A percentile compares a stretch with the other conserved stretches of the same genome.
These are phyloP conservation scores for Zea mays DNA, from an alignment of 176 grass and related monocot species.

Conservation along the genomic window DNA sequence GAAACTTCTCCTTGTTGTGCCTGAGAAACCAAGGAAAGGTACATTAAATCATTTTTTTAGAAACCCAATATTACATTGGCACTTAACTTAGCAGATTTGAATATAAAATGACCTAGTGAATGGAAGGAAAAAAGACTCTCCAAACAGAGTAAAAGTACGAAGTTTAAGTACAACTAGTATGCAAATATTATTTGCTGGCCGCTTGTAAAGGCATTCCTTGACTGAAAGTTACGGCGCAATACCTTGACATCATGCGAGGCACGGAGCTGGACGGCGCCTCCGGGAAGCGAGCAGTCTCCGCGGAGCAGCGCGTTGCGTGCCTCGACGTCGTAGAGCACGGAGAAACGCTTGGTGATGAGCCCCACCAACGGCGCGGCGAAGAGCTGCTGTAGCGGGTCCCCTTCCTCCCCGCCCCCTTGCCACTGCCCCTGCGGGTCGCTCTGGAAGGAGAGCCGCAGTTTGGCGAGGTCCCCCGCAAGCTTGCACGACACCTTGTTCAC, in stretches of 20 bases:
- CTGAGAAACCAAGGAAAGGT: conserved; percentile 52
- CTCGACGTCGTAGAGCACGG: conserved; percentile 73
- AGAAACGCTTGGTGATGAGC: conserved; percentile 66
- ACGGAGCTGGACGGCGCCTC: conserved; percentile 54
- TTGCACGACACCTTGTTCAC: conserved; percentile 93
- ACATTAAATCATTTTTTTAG: background rate
- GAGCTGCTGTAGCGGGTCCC: conserved; percentile 36
- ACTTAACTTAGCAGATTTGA: background rate
- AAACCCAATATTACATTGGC: background rate
- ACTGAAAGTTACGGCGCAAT: background rate
- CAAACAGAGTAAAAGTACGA: background rate
- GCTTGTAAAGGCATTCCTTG: background rate
- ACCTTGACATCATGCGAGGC: conserved; percentile 87
- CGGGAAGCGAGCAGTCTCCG: conserved; percentile 54
- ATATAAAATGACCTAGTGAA: conserved; percentile 2
- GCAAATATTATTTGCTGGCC: background rate
- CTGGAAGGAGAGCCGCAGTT: conserved; percentile 87
- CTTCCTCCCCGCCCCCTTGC: background rate
- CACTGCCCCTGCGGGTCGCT: conserved; percentile 53
- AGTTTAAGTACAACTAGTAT: background rate
- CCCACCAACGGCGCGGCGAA: conserved; percentile 55
- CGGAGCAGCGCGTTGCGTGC: conserved; percentile 63
- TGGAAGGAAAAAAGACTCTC: background rate
- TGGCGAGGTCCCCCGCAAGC: conserved; percentile 71
- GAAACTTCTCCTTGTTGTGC: conserved; percentile 66